Conservation (phyloP, 306 rosid genomes). For the Mimosa bimucronata region DNA sequence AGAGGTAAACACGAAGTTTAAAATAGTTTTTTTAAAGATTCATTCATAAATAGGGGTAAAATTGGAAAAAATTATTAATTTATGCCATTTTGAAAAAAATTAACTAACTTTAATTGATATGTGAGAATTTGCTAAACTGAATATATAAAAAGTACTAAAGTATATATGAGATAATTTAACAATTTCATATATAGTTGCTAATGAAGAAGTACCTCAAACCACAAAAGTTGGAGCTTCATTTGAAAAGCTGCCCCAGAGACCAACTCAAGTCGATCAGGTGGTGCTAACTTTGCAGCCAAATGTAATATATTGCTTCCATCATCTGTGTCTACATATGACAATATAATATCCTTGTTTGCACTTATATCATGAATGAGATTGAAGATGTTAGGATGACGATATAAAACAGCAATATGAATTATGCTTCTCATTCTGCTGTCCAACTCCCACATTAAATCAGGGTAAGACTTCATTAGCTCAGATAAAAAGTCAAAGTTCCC, state of each 20-base stretch:
- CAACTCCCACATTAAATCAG: slow-evolving; percentile 30
- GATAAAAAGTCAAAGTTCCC: slow-evolving; percentile 50
- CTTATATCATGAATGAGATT: slow-evolving; percentile 43
- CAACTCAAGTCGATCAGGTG: not conserved
- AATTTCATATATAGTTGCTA: not conserved
- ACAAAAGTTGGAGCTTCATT: slow-evolving; percentile 1
- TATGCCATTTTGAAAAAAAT: too few relatives aligned
- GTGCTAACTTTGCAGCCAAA: slow-evolving; percentile 36
- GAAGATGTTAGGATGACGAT: slow-evolving; percentile 43
- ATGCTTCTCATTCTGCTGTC: not conserved
- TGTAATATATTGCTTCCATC: slow-evolving; percentile 35
- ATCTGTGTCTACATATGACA: not conserved
- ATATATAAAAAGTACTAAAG: too few relatives aligned
- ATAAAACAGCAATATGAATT: slow-evolving; percentile 9
- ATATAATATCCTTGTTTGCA: slow-evolving; percentile 26
- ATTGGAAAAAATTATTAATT: too few relatives aligned
- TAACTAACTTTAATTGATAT: too few relatives aligned
- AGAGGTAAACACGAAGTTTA: too few relatives aligned
- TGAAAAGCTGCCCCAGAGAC: slow-evolving; percentile 47
- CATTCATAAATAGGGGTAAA: too few relatives aligned
- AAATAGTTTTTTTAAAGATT: too few relatives aligned
- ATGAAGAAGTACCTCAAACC: slow-evolving; percentile 1
- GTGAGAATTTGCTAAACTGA: too few relatives aligned
- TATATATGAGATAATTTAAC: too few relatives aligned
- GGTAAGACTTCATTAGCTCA: slow-evolving; percentile 33